These are phyloP conservation scores for Chlorella sp. DNA, from an alignment of 139 green algal genomes.

Conservation along the genomic window DNA sequence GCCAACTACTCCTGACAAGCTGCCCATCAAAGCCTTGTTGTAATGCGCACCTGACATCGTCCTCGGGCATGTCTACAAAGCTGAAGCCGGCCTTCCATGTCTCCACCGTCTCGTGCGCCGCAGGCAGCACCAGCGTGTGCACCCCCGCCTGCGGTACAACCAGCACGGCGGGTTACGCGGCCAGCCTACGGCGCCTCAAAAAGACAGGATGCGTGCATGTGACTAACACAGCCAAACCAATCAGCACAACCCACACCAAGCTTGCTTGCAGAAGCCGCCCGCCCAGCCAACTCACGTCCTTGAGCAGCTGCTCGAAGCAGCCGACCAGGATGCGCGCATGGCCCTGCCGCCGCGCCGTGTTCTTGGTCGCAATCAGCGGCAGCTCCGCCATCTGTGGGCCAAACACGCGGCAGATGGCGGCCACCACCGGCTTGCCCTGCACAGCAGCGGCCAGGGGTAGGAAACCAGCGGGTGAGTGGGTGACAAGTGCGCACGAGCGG, in stretches of 20 bases:
- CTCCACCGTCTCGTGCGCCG: constrained; percentile 57
- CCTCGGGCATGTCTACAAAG: constrained; percentile 59
- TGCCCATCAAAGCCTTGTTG: too few species aligned
- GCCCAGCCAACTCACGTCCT: neutral
- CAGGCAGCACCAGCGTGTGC: constrained; percentile 55
- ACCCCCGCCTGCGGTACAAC: constrained; percentile 48
- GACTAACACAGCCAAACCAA: neutral
- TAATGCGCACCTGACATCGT: constrained; percentile 39
- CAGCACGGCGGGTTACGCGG: constrained; percentile 41
- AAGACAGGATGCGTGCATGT: neutral
- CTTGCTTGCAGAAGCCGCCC: neutral
- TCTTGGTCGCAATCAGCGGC: constrained; percentile 86
- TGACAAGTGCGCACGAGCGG: neutral
- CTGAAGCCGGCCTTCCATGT: constrained; percentile 68
- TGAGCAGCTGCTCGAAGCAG: constrained; percentile 25
- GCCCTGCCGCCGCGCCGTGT: constrained; percentile 62
- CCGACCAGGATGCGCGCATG: constrained; percentile 24
- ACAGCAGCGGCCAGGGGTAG: neutral
- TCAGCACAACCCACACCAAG: neutral
- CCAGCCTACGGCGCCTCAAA: too few species aligned
- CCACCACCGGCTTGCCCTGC: constrained; percentile 71
- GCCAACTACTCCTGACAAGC: too few species aligned
- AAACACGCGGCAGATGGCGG: constrained; percentile 82
- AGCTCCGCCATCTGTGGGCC: constrained; percentile 84
- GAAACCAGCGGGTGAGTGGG: neutral